Conservation (phyloP, 305 asterid genomes). For the Solanum chacoense region DNA sequence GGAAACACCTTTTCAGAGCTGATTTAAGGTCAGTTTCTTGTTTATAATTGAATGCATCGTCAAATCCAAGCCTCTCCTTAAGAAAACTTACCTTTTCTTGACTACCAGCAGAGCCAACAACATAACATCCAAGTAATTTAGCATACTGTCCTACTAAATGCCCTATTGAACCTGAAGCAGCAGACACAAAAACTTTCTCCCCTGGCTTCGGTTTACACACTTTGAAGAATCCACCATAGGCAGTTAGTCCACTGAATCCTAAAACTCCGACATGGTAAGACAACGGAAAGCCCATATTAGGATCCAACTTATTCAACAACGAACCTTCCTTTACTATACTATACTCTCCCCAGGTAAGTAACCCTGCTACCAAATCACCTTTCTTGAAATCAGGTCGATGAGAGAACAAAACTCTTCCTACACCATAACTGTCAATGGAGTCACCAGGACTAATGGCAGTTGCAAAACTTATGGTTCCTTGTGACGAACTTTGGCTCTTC, state of each 20-base stretch:
- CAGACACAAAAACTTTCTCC: constrained; percentile 60
- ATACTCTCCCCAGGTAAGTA: constrained; percentile 17
- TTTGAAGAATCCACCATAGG: constrained; percentile 60
- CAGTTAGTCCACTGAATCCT: constrained; percentile 61
- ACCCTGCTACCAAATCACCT: constrained; percentile 12
- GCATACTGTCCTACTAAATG: constrained; percentile 74
- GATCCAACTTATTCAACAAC: constrained; percentile 19
- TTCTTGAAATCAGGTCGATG: background rate
- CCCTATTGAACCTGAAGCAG: constrained; percentile 76
- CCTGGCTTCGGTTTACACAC: constrained; percentile 58
- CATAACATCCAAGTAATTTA: constrained; percentile 64
- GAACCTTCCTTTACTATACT: constrained; percentile 5
- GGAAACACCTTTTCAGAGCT: constrained; percentile 55
- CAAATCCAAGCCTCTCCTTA: constrained; percentile 58
- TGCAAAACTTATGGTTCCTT: background rate
- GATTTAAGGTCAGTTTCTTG: constrained; percentile 51
- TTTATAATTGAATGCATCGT: constrained; percentile 79
- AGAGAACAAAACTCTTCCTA: constrained; percentile 10
- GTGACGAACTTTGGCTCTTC: constrained; percentile 8
- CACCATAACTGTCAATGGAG: constrained; percentile 9
- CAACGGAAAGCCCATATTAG: constrained; percentile 12
- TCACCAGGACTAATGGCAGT: background rate
- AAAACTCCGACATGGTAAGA: constrained; percentile 53
- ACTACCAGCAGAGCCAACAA: constrained; percentile 63
- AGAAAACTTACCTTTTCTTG: constrained; percentile 39